A percentile compares a stretch with the other conserved stretches of the same genome.
Conservation (phyloP, 257 asterid species). For the Nicotiana sylvestris region DNA sequence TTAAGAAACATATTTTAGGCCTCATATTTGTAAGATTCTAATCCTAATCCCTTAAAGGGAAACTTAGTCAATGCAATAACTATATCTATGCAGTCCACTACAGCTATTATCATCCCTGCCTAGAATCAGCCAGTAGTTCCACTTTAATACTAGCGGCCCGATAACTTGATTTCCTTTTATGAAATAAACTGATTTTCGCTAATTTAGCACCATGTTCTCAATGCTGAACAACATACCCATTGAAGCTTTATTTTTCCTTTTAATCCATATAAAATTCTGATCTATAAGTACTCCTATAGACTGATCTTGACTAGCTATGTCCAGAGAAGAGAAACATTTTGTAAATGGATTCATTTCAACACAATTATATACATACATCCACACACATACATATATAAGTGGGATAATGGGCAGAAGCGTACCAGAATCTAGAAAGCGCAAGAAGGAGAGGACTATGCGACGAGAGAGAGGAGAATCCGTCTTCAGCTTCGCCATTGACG, state of each 20-base stretch:
- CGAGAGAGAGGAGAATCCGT: slow-evolving; percentile 73
- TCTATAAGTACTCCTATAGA: not conserved
- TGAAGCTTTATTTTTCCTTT: not conserved
- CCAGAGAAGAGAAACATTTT: not conserved
- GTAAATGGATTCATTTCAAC: not conserved
- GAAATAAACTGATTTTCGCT: not conserved
- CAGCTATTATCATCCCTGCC: not conserved
- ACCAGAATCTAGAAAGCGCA: slow-evolving; percentile 71
- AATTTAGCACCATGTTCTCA: not conserved
- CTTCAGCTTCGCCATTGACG: slow-evolving; percentile 51
- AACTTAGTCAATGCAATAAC: not conserved
- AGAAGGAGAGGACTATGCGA: slow-evolving; percentile 68
- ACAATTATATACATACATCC: not conserved
- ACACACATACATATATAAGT: not conserved
- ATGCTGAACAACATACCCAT: not conserved
- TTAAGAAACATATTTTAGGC: too few relatives aligned
- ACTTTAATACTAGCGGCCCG: not conserved
- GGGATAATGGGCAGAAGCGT: not conserved
- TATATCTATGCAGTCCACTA: not conserved
- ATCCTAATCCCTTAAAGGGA: not conserved
- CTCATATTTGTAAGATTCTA: not conserved
- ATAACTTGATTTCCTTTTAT: not conserved
- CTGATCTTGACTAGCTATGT: not conserved
- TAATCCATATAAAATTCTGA: not conserved
- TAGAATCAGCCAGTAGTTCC: not conserved